phyloP scores from a whole-genome alignment of 305 asterid genomes.

The Withania somnifera region DNA sequence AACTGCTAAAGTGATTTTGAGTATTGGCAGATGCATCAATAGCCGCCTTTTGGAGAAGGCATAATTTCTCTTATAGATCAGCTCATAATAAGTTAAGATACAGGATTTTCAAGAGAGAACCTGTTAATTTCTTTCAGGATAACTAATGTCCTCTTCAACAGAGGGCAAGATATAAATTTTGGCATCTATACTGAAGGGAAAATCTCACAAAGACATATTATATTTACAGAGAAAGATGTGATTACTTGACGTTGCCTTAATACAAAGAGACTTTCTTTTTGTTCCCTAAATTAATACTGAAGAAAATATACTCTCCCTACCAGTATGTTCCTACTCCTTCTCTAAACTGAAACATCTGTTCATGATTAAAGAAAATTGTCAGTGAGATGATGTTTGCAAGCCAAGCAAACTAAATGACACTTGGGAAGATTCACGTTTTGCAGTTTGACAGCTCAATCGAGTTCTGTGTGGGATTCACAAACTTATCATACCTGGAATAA shows the following conservation, averaged over 20 bases:
- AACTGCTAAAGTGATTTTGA: too few relatives aligned
- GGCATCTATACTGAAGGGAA: not conserved
- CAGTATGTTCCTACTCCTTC: not conserved
- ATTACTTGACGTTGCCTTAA: not conserved
- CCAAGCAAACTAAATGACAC: not conserved
- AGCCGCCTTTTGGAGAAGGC: not conserved
- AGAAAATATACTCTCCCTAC: not conserved
- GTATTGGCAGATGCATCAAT: not conserved
- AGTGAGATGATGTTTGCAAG: not conserved
- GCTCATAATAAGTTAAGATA: not conserved
- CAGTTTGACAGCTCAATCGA: not conserved
- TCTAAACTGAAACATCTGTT: not conserved
- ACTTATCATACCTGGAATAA: constrained; percentile 59
- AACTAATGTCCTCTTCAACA: not conserved
- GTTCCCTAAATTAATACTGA: not conserved
- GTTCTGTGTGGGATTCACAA: not conserved
- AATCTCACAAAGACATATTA: not conserved
- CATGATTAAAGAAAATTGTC: not conserved
- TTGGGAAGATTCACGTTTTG: not conserved
- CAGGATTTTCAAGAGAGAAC: not conserved
- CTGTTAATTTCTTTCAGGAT: not conserved
- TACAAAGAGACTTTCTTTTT: not conserved
- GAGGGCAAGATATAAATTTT: not conserved
- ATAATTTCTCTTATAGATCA: not conserved
- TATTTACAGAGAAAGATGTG: not conserved